Percentiles rank a stretch among this genome's conserved stretches.
Conservation (phyloP, 73 alveolate genomes). For the Paramecium primaurelia region DNA sequence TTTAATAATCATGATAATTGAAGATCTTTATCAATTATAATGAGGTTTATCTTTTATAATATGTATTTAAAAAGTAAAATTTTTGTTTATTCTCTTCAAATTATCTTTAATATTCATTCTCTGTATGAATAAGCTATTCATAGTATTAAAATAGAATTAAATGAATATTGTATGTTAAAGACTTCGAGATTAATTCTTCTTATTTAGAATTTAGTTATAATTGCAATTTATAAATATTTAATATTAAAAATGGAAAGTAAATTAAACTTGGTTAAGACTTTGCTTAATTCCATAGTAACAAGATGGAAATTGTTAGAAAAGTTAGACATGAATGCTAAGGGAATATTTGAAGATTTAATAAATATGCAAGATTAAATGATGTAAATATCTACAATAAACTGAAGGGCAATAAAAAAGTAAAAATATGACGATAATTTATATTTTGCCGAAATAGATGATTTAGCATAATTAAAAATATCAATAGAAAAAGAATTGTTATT, state of each 20-base stretch:
- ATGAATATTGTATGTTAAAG: too few species aligned
- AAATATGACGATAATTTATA: neutral
- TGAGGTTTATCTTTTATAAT: too few species aligned
- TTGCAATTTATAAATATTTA: neutral
- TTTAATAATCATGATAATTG: too few species aligned
- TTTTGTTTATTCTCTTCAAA: too few species aligned
- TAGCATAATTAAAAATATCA: neutral
- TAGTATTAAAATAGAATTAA: too few species aligned
- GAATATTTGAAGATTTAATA: neutral
- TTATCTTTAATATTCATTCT: too few species aligned
- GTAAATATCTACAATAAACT: neutral
- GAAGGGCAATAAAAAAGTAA: neutral
- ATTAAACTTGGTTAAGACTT: neutral
- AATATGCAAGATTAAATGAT: neutral
- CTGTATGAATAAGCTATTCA: too few species aligned
- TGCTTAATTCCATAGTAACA: neutral
- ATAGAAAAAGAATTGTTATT: neutral
- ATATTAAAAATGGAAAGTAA: neutral
- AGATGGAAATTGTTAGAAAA: neutral
- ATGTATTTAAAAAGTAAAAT: too few species aligned
- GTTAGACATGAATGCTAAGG: neutral
- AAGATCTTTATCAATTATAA: too few species aligned
- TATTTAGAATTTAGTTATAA: neutral
- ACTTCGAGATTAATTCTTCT: neutral
- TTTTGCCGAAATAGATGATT: neutral